Percentiles rank a stretch among this genome's conserved stretches.
Conservation (phyloP, 305 asterid species). For the Coffea humblotiana region DNA sequence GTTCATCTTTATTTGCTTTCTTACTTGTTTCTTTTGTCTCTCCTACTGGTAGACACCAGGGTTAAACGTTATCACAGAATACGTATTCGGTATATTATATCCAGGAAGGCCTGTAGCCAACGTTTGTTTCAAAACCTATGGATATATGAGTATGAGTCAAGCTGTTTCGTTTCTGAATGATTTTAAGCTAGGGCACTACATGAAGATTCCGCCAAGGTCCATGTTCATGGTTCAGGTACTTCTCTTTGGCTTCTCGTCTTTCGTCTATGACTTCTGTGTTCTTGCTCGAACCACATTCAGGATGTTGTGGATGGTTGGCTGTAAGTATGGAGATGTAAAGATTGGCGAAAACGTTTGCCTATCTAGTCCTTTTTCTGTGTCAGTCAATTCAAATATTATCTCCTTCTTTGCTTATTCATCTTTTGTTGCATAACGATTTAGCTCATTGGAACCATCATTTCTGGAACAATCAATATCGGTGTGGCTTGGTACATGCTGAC, state of each 20-base stretch:
- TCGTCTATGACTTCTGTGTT: too few relatives aligned
- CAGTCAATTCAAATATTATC: too few relatives aligned
- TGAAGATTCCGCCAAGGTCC: conserved; percentile 39
- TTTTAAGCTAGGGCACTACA: conserved; percentile 85
- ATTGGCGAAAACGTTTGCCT: too few relatives aligned
- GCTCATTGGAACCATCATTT: conserved; percentile 61
- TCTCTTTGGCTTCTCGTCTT: background rate
- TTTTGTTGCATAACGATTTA: conserved; percentile 8
- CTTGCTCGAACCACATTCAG: background rate
- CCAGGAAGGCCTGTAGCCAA: conserved; percentile 82
- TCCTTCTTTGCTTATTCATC: background rate
- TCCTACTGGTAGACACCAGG: conserved; percentile 59
- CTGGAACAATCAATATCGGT: conserved; percentile 56
- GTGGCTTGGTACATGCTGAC: conserved; percentile 69
- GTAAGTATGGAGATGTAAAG: too few relatives aligned
- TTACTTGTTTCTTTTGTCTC: background rate
- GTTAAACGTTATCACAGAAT: conserved; percentile 73
- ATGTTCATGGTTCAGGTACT: conserved; percentile 60
- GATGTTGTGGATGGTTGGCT: too few relatives aligned
- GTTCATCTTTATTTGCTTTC: too few relatives aligned
- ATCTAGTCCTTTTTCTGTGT: too few relatives aligned
- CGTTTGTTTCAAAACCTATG: conserved; percentile 77
- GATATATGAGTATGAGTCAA: conserved; percentile 78
- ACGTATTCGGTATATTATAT: conserved; percentile 52
- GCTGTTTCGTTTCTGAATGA: conserved; percentile 72